Conservation (phyloP, 176 grass and related monocot species). For the Aegilops sharonensis region DNA sequence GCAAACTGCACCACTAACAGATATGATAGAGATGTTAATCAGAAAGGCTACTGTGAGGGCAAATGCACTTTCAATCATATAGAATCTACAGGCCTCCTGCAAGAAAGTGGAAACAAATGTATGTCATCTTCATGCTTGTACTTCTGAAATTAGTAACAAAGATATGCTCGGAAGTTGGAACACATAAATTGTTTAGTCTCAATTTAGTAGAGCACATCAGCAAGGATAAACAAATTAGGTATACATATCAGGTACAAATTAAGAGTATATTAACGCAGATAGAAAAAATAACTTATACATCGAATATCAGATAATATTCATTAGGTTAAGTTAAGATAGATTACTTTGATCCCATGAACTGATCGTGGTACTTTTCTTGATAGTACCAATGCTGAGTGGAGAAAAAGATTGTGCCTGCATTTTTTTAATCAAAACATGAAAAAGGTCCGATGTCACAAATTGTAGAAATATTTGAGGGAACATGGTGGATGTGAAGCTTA, state of each 20-base stretch:
- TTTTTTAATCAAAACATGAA: conserved; percentile 10
- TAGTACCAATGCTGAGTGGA: conserved; percentile 92
- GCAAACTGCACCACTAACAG: conserved; percentile 90
- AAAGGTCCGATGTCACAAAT: background rate
- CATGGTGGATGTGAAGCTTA: conserved; percentile 42
- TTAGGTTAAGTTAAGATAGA: background rate
- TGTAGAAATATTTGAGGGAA: background rate
- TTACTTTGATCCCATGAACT: conserved; percentile 87
- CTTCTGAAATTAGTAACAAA: background rate
- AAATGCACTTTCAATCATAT: conserved; percentile 96
- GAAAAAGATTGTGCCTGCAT: conserved; percentile 96
- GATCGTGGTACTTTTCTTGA: conserved; percentile 96
- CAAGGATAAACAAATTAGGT: background rate
- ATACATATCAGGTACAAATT: background rate
- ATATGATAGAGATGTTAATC: conserved; percentile 96
- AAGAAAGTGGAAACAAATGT: conserved; percentile 36
- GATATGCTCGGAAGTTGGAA: background rate
- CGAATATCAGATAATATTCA: no score
- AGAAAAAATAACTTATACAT: background rate
- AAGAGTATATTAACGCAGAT: background rate
- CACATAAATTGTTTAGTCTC: background rate
- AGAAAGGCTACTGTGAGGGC: conserved; percentile 90
- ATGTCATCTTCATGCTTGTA: background rate
- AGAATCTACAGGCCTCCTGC: conserved; percentile 94
- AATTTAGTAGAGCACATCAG: background rate